Evolutionary conservation across 768 basidiomycete genomes (phyloP).

Genomic region (Boletus patriciae): DNA sequence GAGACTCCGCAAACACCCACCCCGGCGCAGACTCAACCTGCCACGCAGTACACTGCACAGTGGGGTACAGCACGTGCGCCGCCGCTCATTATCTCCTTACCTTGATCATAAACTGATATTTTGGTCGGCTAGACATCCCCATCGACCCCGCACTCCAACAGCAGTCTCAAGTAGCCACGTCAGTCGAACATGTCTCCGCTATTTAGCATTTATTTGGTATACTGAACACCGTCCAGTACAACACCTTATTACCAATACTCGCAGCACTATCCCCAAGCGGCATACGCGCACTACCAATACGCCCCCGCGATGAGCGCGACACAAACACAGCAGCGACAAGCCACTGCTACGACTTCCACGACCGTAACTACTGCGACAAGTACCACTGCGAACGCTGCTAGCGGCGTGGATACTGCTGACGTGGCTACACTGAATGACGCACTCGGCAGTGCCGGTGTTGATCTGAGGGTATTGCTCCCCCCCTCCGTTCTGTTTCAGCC

Average conservation of each 20-base stretch:
- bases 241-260: slow-evolving; percentile 48
- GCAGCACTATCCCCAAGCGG: slow-evolving; percentile 38
- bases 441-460: slow-evolving; percentile 82
- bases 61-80: slow-evolving; percentile 41
- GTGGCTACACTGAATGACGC: slow-evolving; percentile 82
- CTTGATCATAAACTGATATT: neutral
- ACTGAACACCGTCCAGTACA: slow-evolving; percentile 35
- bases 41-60: slow-evolving; percentile 37
- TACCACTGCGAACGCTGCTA: slow-evolving; percentile 25
- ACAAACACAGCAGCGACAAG: slow-evolving; percentile 35
- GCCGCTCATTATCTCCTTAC: neutral
- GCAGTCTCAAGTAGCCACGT: slow-evolving; percentile 50
- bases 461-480: slow-evolving; percentile 59
- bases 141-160: slow-evolving; percentile 71
- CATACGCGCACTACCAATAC: slow-evolving; percentile 47
- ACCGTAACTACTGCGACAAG: slow-evolving; percentile 17
- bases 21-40: slow-evolving; percentile 30
- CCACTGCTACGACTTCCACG: slow-evolving; percentile 15
- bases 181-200: slow-evolving; percentile 21
- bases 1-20: slow-evolving; percentile 37
- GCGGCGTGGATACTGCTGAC: slow-evolving; percentile 61
- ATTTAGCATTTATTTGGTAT: neutral
- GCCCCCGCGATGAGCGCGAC: slow-evolving; percentile 28
- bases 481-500: neutral
- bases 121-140: slow-evolving; percentile 48